A percentile compares a stretch with the other conserved stretches of the same genome.
These are phyloP conservation scores for Solanum habrochaites DNA, from an alignment of 257 asterid species.

Conservation along the genomic window DNA sequence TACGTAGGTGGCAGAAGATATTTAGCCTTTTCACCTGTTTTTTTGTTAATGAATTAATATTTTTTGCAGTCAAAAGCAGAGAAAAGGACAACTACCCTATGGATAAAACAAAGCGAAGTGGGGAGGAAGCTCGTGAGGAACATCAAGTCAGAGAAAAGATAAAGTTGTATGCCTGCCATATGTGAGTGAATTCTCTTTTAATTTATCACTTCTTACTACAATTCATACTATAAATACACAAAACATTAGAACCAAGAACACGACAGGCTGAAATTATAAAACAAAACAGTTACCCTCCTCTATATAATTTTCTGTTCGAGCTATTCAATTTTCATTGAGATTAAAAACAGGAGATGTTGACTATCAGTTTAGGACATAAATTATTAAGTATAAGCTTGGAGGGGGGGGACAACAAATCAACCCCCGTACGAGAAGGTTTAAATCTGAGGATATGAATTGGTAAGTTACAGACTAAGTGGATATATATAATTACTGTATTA, in stretches of 20 bases:
- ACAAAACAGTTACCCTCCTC: not conserved
- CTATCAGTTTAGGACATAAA: not conserved
- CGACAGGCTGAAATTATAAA: not conserved
- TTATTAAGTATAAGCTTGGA: too few relatives aligned
- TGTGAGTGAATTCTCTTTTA: constrained; percentile 30
- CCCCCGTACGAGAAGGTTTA: not conserved
- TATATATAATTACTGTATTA: too few relatives aligned
- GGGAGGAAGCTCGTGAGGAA: constrained; percentile 80
- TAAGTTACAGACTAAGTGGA: not conserved
- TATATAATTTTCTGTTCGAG: not conserved
- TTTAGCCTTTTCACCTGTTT: not conserved
- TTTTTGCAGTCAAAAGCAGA: constrained; percentile 55
- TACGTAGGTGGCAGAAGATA: not conserved
- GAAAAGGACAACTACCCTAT: constrained; percentile 42
- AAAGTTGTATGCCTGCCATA: constrained; percentile 74
- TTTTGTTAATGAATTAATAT: not conserved
- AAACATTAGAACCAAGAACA: not conserved
- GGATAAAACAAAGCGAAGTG: constrained; percentile 66
- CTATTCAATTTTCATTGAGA: not conserved
- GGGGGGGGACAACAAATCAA: not conserved
- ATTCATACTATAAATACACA: not conserved
- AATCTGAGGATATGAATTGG: not conserved
- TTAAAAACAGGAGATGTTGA: not conserved
- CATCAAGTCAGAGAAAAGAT: constrained; percentile 77
- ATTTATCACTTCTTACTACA: too few relatives aligned